Base-by-base conservation (phyloP, 345 rosid species). In the Hibiscus trionum region DNA sequence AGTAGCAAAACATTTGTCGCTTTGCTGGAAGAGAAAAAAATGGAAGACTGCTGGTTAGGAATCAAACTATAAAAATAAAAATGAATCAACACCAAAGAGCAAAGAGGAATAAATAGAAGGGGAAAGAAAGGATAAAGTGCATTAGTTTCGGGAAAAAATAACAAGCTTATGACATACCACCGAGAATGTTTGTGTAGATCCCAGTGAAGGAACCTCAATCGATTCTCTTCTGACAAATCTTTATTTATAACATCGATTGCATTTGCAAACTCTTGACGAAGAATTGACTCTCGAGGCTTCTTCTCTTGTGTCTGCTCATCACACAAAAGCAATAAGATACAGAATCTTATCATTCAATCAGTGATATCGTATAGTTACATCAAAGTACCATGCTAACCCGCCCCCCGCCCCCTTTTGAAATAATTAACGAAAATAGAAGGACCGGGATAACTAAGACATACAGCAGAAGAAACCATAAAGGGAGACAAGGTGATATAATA, bases 261-360 rank as follows among this genome's bases (percentile, higher is more conserved):
- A 88, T 82, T 89, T 68, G 97, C 99, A 82, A 96, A 96, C 86
- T 96, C 99, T 64, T 87, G 78, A 74, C 98, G 86, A 49, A 95
- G 94, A 82, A 90, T 95, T 7, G 94, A 90, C 78, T 95, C 99
- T 72, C 99, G 87, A 49, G 99, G 99, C 85, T 57, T 89, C 81
- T 84, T 89, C 81, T 89, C 95, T 72, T 76, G 82, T 3, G 85
- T 82, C 95, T 89, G 81, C 71, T 82, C 47, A 66, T 75, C 35
- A 46, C 55, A 69, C 62, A 68, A 72, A 72, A 70, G 39, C 59
- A 69, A 69, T 35, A 19, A 70, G 59, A 39, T 44, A 39, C 19
- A 46, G 7, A 50, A 63, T 9, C 35, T 26, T 21, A 61, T 17
- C 61, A 72, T 7, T 21, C 72, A 68, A 26, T 65, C 46, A 21